phyloP scores from a whole-genome alignment of 257 asterid species.

The Pogostemon cablin region DNA sequence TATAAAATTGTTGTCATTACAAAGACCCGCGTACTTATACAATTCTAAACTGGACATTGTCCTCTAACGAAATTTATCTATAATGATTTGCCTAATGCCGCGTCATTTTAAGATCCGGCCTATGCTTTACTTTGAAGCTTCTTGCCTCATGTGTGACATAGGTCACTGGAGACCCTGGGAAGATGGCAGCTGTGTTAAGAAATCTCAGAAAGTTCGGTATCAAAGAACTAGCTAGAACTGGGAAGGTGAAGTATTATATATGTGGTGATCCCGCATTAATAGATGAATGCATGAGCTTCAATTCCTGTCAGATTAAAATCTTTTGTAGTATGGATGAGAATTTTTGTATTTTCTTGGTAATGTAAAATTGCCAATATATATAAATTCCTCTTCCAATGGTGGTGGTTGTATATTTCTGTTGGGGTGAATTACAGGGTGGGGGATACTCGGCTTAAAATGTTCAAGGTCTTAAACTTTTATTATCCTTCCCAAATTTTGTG shows the following conservation, averaged over 20 bases:
- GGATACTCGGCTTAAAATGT: background rate
- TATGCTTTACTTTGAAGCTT: slow-evolving; percentile 16
- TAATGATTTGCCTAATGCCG: slow-evolving; percentile 3
- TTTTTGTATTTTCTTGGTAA: slow-evolving; percentile 17
- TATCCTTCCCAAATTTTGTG: background rate
- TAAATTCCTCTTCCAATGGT: slow-evolving; percentile 9
- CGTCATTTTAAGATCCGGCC: background rate
- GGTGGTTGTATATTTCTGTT: slow-evolving; percentile 15
- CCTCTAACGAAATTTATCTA: slow-evolving; percentile 5
- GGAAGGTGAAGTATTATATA: slow-evolving; percentile 55
- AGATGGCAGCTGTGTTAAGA: slow-evolving; percentile 77
- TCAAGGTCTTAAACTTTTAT: slow-evolving; percentile 14
- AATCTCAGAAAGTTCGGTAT: slow-evolving; percentile 81
- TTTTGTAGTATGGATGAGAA: slow-evolving; percentile 20
- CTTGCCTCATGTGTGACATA: slow-evolving; percentile 38
- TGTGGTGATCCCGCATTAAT: slow-evolving; percentile 21
- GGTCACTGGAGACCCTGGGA: slow-evolving; percentile 98
- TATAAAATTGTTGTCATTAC: background rate
- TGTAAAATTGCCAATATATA: slow-evolving; percentile 4
- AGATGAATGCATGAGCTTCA: slow-evolving; percentile 9
- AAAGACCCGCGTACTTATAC: slow-evolving; percentile 8
- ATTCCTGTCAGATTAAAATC: slow-evolving; percentile 23
- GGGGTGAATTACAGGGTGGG: slow-evolving; percentile 16
- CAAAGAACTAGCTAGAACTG: slow-evolving; percentile 84
- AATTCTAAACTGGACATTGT: slow-evolving; percentile 12